Evolutionary conservation across 257 asterid species (phyloP).

Genomic region (Solanum etuberosum): DNA sequence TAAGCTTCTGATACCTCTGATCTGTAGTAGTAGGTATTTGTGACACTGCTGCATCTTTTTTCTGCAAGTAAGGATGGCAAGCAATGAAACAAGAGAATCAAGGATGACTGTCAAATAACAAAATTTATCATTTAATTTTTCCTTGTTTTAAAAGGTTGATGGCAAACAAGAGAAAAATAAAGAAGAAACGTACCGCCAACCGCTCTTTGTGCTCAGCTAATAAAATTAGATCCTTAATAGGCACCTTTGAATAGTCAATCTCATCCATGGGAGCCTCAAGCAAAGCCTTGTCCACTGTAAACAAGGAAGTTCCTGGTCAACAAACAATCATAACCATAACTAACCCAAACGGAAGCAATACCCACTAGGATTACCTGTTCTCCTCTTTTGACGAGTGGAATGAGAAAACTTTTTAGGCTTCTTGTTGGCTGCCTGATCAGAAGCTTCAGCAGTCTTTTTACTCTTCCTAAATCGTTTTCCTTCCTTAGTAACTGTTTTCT

Average conservation of each 20-base stretch:
- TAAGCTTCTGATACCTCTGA: conserved; percentile 33
- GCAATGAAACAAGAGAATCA: conserved; percentile 6
- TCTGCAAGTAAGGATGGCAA: conserved; percentile 33
- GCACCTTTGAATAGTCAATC: conserved; percentile 44
- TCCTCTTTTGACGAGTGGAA: conserved; percentile 47
- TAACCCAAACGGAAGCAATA: not conserved
- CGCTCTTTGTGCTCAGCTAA: conserved; percentile 78
- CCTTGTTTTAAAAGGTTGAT: not conserved
- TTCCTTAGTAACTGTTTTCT: conserved; percentile 27
- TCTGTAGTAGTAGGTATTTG: conserved; percentile 22
- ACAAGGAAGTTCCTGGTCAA: not conserved
- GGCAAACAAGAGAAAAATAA: not conserved
- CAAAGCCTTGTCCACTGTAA: conserved; percentile 58
- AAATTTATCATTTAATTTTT: not conserved
- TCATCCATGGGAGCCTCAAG: conserved; percentile 75
- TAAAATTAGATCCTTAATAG: conserved; percentile 66
- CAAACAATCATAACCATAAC: not conserved
- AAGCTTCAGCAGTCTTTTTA: conserved; percentile 39
- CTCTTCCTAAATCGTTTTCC: conserved; percentile 47
- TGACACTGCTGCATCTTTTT: conserved; percentile 32
- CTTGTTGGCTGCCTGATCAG: conserved; percentile 27
- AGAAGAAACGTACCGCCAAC: conserved; percentile 22
- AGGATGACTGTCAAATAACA: not conserved
- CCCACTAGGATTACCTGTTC: conserved; percentile 37
- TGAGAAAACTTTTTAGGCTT: conserved; percentile 71